Percentiles rank a stretch among this genome's conserved stretches.
Evolutionary conservation across 1,284 basidiomycete species (phyloP).

Genomic region (Ceratobasidium sp.): DNA sequence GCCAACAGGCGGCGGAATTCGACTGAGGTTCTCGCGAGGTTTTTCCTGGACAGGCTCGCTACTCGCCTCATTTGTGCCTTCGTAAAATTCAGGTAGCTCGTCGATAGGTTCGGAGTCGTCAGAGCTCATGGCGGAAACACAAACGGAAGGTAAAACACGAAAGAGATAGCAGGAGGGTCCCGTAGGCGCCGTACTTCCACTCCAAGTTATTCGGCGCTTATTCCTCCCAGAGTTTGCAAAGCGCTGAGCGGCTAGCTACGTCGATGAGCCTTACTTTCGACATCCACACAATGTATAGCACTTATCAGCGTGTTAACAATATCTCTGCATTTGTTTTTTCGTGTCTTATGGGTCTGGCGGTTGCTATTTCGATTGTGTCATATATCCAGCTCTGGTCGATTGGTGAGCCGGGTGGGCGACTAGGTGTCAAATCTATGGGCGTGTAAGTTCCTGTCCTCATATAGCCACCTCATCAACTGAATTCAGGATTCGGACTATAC

Average conservation of each 20-base stretch:
- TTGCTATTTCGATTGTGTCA: conserved; percentile 71
- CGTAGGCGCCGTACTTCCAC: too few species aligned
- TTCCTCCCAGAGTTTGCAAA: too few species aligned
- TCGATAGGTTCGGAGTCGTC: too few species aligned
- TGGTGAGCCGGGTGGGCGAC: conserved; percentile 67
- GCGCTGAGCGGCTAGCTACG: too few species aligned
- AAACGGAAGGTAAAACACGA: too few species aligned
- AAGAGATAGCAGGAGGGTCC: too few species aligned
- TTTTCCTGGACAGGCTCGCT: too few species aligned
- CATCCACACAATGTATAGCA: conserved; percentile 47
- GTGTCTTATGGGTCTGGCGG: conserved; percentile 83
- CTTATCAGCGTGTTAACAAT: conserved; percentile 74
- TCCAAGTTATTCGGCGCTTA: too few species aligned
- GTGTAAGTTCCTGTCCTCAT: conserved; percentile 66
- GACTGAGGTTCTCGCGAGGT: not conserved
- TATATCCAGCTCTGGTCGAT: conserved; percentile 66
- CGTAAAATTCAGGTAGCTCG: too few species aligned
- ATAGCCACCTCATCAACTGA: conserved; percentile 5
- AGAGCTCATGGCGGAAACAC: too few species aligned
- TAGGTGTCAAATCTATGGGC: conserved; percentile 74
- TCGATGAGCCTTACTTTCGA: not conserved
- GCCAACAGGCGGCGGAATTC: not conserved
- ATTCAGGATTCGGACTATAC: not conserved
- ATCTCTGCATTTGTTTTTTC: conserved; percentile 80
- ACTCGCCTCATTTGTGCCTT: too few species aligned